phyloP scores from a whole-genome alignment of 352 stramenopile species.

The Phytophthora multivora region DNA sequence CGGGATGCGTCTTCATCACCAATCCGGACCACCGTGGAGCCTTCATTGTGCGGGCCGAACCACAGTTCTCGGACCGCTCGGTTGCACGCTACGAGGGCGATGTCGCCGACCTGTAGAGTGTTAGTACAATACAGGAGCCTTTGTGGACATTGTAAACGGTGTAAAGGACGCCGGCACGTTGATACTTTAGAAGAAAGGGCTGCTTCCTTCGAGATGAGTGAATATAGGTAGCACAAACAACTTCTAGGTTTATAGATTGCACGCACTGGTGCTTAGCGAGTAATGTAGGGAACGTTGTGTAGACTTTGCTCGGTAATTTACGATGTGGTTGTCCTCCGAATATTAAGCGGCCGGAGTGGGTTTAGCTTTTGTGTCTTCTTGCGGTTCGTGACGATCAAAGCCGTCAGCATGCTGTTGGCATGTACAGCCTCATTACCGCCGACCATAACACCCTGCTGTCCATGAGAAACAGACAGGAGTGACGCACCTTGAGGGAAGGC shows the following conservation, averaged over 20 bases:
- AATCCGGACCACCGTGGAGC: constrained; percentile 95
- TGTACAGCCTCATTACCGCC: constrained; percentile 62
- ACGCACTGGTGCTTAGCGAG: constrained; percentile 9
- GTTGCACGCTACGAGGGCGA: constrained; percentile 87
- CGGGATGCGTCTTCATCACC: constrained; percentile 97
- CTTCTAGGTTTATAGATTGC: constrained; percentile 38
- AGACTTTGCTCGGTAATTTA: constrained; percentile 28
- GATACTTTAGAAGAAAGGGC: neutral
- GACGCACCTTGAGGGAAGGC: constrained; percentile 62
- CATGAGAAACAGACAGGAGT: constrained; percentile 63
- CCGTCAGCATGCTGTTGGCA: constrained; percentile 81
- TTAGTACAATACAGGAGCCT: constrained; percentile 8
- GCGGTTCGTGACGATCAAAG: constrained; percentile 79
- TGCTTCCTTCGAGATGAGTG: neutral
- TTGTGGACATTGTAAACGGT: constrained; percentile 14
- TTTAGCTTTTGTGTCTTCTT: constrained; percentile 74
- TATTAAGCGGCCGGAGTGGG: constrained; percentile 49
- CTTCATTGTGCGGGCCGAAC: constrained; percentile 94
- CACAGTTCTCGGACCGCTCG: constrained; percentile 89
- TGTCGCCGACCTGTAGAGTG: constrained; percentile 70
- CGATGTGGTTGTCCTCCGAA: constrained; percentile 62
- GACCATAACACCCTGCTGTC: constrained; percentile 74
- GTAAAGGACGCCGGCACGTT: constrained; percentile 12
- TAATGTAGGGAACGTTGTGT: constrained; percentile 2
- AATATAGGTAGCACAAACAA: constrained; percentile 9